Conservation (phyloP, 345 rosid genomes). For the Syzygium aqueum region DNA sequence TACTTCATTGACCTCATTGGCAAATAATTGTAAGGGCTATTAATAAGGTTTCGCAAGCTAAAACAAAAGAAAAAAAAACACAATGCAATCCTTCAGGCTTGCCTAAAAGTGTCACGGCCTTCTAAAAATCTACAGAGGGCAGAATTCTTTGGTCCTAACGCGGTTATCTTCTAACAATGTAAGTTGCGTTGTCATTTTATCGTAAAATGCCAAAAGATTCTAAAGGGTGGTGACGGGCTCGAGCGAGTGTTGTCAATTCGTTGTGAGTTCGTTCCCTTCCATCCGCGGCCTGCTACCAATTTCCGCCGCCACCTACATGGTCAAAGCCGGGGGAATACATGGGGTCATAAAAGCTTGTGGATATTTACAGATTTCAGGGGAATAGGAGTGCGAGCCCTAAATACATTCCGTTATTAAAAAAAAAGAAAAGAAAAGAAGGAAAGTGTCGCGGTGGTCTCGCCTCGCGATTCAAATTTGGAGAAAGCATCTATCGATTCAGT, state of each 20-base stretch:
- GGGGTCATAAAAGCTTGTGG: neutral
- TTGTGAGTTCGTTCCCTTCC: neutral
- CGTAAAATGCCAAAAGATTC: neutral
- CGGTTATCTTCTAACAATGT: neutral
- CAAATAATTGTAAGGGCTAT: neutral
- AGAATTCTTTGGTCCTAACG: neutral
- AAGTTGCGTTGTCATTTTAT: neutral
- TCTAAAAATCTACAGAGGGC: neutral
- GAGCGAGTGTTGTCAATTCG: neutral
- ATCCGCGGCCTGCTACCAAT: accelerated
- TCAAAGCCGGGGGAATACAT: neutral
- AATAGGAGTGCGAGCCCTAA: accelerated
- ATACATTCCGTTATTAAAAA: no score
- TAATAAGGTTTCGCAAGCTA: neutral
- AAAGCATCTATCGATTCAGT: no score
- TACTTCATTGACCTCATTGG: neutral
- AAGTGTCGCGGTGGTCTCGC: no score
- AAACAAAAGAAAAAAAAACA: neutral
- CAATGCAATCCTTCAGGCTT: neutral
- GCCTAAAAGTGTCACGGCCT: neutral
- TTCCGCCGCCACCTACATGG: neutral
- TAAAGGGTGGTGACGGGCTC: neutral
- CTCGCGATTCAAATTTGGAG: no score
- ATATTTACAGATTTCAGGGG: no score
- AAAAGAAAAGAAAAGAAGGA: no score